phyloP scores from a whole-genome alignment of 192 early-diverging fungal species.

The Linnemannia elongata region DNA sequence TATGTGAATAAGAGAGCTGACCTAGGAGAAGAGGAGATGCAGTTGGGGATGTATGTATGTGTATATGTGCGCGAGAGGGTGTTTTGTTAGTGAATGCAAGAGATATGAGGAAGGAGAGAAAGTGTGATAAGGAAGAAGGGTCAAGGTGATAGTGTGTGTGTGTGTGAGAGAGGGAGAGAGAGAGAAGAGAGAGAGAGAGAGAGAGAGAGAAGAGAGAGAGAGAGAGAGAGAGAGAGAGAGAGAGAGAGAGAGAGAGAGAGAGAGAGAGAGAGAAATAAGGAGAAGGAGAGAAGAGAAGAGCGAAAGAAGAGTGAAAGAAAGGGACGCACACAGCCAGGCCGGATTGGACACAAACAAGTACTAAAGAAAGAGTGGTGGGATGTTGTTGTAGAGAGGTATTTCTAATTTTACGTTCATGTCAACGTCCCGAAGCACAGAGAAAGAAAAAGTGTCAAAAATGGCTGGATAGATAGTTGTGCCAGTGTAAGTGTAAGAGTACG shows the following conservation, averaged over 20 bases:
- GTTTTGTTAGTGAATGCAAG: too few relatives aligned
- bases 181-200: slow-evolving; percentile 4
- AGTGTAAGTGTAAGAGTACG: not conserved
- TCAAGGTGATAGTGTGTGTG: too few relatives aligned
- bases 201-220: slow-evolving; percentile 1
- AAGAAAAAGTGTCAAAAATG: not conserved
- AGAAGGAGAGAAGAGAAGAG: not conserved
- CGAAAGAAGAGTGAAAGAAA: not conserved
- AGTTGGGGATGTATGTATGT: not conserved
- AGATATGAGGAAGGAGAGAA: not conserved
- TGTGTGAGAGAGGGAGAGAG: not conserved
- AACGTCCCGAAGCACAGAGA: not conserved
- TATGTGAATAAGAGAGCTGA: not conserved
- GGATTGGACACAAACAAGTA: not conserved
- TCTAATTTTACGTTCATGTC: not conserved
- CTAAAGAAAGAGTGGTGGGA: too few relatives aligned
- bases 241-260: not conserved
- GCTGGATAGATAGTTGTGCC: not conserved
- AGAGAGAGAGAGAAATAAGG: not conserved
- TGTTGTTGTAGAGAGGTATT: too few relatives aligned
- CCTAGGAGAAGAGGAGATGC: not conserved
- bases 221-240: too few relatives aligned
- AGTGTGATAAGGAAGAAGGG: not conserved
- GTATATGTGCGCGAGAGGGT: not conserved
- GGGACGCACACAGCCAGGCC: not conserved